Evolutionary conservation across 306 rosid genomes (phyloP), one percentile per base, ranked within the genome.

Genomic region (Herpetospermum pedunculosum): DNA sequence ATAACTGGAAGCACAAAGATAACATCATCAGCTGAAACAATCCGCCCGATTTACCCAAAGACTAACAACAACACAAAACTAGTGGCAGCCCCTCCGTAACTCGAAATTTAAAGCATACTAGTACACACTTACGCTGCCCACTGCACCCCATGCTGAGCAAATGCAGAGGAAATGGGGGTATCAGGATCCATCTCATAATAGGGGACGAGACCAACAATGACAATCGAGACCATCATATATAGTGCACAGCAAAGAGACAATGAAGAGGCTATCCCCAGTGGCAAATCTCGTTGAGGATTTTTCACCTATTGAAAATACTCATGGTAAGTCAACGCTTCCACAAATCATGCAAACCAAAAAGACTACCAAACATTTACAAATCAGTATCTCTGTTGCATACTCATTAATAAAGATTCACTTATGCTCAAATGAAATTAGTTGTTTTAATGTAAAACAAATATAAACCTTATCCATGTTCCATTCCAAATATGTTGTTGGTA

Each of bases 231-330:
- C 92, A 89, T 25, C 99, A 91, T 88, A 60, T 94, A 94, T 46
- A 94, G 70, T 35, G 85, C 90, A 85, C 97, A 94, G 75, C 99
- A 94, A 76, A 94, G 49, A 82, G 88, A 91, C 58, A 91, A 64
- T 9, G 99, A 70, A 75, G 85, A 85, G 2, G 83, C 90, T 40
- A 94, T 91, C 50, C 99, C 99, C 26, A 91, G 67, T 8, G 99
- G 99, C 79, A 94, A 77, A 83, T 94, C 97, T 76, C 95, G 83
- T 70, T 91, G 96, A 71, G 99, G 99, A 81, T 89, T 84, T 88
- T 88, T 91, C 75, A 91, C 97, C 98, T 90, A 81, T 77, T 71
- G 38, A 72, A 80, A 82, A 37, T 47, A 62, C 71, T 69, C 40
- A 64, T 44, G 34, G 73, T 21, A 67, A 23, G 53, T 38, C 37